Conservation (phyloP, 2,329 filamentous ascomycete genomes). For the Tolypocladium ophioglossoides region DNA sequence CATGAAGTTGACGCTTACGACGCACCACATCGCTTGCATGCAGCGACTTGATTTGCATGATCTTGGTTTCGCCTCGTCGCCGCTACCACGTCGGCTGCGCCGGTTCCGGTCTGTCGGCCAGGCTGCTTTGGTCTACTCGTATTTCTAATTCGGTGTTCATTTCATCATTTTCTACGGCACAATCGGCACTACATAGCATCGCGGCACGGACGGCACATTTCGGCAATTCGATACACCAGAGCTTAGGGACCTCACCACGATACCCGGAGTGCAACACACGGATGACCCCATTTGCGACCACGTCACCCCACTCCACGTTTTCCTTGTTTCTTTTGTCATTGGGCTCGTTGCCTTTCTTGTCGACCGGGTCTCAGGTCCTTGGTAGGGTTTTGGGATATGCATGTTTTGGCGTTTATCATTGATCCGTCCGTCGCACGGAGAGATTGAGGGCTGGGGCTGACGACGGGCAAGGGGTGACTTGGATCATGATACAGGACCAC, state of each 20-base stretch:
- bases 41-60: neutral
- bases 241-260: conserved; percentile 24
- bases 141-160: conserved; percentile 1
- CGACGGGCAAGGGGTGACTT: neutral
- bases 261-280: conserved; percentile 29
- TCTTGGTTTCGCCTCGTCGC: neutral
- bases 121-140: conserved; percentile 1
- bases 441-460: neutral
- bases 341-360: conserved; percentile 5
- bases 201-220: conserved; percentile 22
- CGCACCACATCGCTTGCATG: neutral
- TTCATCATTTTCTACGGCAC: conserved; percentile 4
- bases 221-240: conserved; percentile 21
- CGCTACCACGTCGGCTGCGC: neutral
- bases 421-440: neutral
- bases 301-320: conserved; percentile 27
- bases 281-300: conserved; percentile 18
- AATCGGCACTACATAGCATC: conserved; percentile 11
- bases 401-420: neutral
- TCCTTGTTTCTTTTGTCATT: conserved; percentile 9
- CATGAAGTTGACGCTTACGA: neutral
- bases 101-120: neutral
- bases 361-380: neutral
- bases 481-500: neutral
- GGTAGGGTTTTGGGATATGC: neutral